Percentiles rank a stretch among this genome's conserved stretches.
phyloP scores from a whole-genome alignment of 2,329 filamentous ascomycete genomes.

The Graphilbum ipis-grandicollis region DNA sequence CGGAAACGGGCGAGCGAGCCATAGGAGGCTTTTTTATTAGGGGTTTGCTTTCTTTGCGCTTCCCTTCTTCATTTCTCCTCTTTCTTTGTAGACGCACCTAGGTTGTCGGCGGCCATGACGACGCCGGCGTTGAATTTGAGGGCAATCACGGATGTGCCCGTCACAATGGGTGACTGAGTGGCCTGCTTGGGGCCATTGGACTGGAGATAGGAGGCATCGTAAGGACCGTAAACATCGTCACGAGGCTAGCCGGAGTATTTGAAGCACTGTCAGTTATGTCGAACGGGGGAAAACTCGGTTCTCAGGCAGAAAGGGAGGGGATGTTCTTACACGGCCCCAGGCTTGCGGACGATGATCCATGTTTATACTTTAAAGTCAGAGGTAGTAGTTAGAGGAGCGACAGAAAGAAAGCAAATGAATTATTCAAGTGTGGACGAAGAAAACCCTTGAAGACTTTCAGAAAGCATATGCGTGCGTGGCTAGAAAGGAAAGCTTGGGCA shows the following conservation, averaged over 20 bases:
- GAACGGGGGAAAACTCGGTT: too few relatives aligned
- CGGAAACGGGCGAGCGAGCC: constrained; percentile 93
- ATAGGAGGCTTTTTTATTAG: too few relatives aligned
- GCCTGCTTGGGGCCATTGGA: constrained; percentile 56
- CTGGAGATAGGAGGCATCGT: constrained; percentile 75
- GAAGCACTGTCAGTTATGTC: constrained; percentile 16
- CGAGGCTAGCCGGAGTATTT: constrained; percentile 54
- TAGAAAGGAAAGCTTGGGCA: too few relatives aligned
- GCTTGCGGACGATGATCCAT: constrained; percentile 61
- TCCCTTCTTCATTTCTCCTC: too few relatives aligned
- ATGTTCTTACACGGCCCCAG: constrained; percentile 47
- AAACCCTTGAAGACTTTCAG: too few relatives aligned
- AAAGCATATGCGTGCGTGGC: too few relatives aligned
- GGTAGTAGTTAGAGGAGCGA: too few relatives aligned
- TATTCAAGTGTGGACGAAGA: too few relatives aligned
- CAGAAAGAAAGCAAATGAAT: too few relatives aligned
- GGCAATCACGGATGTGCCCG: constrained; percentile 85
- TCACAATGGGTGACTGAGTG: constrained; percentile 86
- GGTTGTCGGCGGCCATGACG: constrained; percentile 90
- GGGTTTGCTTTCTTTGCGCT: too few relatives aligned
- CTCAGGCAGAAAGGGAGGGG: neutral
- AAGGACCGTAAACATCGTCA: constrained; percentile 91
- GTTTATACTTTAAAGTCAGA: too few relatives aligned
- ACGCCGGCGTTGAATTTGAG: constrained; percentile 95
- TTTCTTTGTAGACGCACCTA: constrained; percentile 65